Conservation (phyloP, 306 rosid genomes). For the Sechiopsis laciniata region DNA sequence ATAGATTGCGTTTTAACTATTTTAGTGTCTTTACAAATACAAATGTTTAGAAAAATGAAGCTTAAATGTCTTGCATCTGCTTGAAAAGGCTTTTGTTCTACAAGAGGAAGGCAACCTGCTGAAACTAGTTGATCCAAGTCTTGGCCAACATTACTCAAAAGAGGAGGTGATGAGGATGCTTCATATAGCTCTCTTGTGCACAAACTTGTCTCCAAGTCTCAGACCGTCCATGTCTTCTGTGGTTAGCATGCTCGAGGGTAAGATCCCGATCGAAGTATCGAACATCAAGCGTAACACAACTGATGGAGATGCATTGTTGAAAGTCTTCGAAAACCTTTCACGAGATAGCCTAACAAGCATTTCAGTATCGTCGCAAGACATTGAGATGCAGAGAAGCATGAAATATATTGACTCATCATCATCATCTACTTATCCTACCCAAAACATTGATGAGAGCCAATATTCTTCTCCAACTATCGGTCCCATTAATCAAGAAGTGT, state of each 20-base stretch:
- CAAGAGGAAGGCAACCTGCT: constrained; percentile 91
- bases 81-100: constrained; percentile 58
- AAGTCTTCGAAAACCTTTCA: constrained; percentile 49
- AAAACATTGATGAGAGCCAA: constrained; percentile 29
- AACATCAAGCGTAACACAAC: constrained; percentile 32
- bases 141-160: constrained; percentile 45
- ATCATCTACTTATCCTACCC: constrained; percentile 39
- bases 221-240: constrained; percentile 81
- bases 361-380: constrained; percentile 38
- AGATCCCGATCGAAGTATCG: constrained; percentile 46
- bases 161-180: constrained; percentile 74
- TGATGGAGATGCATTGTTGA: constrained; percentile 43
- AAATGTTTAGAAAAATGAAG: no score
- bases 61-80: no score
- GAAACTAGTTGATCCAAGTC: constrained; percentile 64
- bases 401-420: constrained; percentile 61
- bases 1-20: not conserved
- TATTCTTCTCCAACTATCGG: constrained; percentile 25
- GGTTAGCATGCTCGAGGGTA: constrained; percentile 85
- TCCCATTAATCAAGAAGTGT: not conserved
- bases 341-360: constrained; percentile 45
- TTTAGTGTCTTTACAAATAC: not conserved
- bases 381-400: constrained; percentile 32
- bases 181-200: constrained; percentile 66
- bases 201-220: constrained; percentile 82